Conservation (phyloP, 164 flowering plant species). For the Magnolia officinalis region DNA sequence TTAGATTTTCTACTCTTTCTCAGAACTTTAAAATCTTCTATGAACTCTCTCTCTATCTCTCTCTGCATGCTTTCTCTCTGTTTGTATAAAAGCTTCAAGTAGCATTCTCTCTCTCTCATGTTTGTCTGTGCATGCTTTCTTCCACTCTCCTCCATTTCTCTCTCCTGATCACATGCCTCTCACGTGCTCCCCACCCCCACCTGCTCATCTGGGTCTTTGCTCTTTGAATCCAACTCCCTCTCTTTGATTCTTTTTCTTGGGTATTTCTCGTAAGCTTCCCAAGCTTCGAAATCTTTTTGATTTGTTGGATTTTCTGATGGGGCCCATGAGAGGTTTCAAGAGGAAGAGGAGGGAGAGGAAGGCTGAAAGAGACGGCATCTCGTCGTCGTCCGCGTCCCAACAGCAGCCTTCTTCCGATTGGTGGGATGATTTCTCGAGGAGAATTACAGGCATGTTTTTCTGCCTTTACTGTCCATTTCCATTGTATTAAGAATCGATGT, state of each 20-base stretch:
- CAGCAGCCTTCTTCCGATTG: constrained; percentile 41
- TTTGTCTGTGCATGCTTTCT: constrained; percentile 26
- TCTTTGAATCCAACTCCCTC: constrained; percentile 1
- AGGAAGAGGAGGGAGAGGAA: constrained; percentile 40
- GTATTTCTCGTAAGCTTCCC: constrained; percentile 7
- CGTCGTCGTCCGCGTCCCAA: constrained; percentile 13
- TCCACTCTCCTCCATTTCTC: not conserved
- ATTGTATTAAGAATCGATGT: not conserved
- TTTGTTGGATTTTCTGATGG: constrained; percentile 32
- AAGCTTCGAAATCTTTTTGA: constrained; percentile 6
- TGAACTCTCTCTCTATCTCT: not conserved
- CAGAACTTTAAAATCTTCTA: not conserved
- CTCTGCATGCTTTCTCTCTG: not conserved
- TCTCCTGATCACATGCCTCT: constrained; percentile 7
- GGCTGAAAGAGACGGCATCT: constrained; percentile 18
- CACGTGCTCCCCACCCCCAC: not conserved
- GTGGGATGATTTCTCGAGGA: constrained; percentile 51
- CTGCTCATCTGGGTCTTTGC: constrained; percentile 4
- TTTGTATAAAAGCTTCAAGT: not conserved
- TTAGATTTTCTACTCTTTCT: not conserved
- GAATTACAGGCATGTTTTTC: constrained; percentile 33
- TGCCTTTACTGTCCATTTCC: not conserved
- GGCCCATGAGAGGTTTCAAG: constrained; percentile 46
- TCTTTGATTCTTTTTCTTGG: constrained; percentile 2
- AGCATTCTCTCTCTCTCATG: not conserved